These are phyloP conservation scores for Colletotrichum abscissum DNA, from an alignment of 2,329 filamentous ascomycete genomes.

Conservation along the genomic window DNA sequence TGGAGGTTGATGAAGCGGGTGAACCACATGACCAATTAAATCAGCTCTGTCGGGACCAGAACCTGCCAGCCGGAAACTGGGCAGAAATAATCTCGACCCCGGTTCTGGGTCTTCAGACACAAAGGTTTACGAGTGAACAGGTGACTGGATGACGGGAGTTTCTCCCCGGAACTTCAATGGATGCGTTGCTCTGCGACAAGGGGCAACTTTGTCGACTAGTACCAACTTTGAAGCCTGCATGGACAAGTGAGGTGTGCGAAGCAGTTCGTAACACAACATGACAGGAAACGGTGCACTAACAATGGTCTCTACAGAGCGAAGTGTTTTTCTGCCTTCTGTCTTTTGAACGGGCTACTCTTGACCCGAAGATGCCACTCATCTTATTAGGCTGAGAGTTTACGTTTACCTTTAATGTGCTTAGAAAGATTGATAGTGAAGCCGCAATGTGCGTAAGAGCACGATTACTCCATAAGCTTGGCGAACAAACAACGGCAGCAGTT, in stretches of 20 bases:
- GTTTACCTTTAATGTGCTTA: too few relatives aligned
- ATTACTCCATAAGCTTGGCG: too few relatives aligned
- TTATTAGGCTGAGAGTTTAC: too few relatives aligned
- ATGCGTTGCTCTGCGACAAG: neutral
- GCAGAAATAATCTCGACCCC: neutral
- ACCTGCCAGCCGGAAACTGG: neutral
- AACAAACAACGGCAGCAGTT: too few relatives aligned
- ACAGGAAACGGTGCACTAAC: neutral
- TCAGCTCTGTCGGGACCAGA: neutral
- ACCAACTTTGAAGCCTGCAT: neutral
- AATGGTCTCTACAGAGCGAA: too few relatives aligned
- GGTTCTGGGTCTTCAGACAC: neutral
- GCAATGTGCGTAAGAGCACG: too few relatives aligned
- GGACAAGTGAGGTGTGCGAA: neutral
- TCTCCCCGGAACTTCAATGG: neutral
- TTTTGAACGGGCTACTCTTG: too few relatives aligned
- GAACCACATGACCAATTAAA: neutral
- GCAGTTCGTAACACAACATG: neutral
- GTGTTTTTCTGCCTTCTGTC: too few relatives aligned
- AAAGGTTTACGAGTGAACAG: neutral
- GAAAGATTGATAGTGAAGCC: too few relatives aligned
- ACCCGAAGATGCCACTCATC: too few relatives aligned
- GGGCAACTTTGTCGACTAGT: neutral
- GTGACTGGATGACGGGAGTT: neutral
- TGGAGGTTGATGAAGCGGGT: neutral